Conservation (phyloP, 768 basidiomycete genomes). For the Amanita rimosa region DNA sequence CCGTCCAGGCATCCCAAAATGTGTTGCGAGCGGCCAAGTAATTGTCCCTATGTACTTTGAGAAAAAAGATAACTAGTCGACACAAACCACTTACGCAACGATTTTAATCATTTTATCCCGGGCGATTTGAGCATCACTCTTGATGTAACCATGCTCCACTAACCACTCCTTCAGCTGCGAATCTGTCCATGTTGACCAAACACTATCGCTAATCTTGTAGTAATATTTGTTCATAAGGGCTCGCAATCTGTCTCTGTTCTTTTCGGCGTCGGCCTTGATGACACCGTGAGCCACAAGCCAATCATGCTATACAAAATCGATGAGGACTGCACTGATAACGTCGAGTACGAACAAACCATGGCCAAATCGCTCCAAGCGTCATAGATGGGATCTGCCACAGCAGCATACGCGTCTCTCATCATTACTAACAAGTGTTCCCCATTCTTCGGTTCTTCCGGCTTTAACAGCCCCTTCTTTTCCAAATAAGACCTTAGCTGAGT, state of each 20-base stretch:
- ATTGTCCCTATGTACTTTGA: constrained; percentile 39
- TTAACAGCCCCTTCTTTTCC: constrained; percentile 60
- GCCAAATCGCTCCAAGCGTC: constrained; percentile 81
- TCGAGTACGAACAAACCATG: constrained; percentile 36
- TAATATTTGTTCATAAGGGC: constrained; percentile 72
- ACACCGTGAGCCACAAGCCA: constrained; percentile 81
- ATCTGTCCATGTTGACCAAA: constrained; percentile 68
- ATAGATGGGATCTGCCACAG: constrained; percentile 57
- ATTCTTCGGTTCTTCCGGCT: constrained; percentile 46
- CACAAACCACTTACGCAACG: constrained; percentile 36
- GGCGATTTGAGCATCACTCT: constrained; percentile 51
- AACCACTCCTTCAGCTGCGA: constrained; percentile 73
- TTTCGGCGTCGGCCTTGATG: constrained; percentile 40
- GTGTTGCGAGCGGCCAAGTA: constrained; percentile 52
- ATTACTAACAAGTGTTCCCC: constrained; percentile 57
- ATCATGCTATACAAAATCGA: constrained; percentile 35
- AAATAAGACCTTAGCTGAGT: constrained; percentile 61
- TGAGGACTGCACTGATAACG: not conserved
- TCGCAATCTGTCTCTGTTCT: constrained; percentile 50
- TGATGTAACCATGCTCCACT: constrained; percentile 59
- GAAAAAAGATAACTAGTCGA: not conserved
- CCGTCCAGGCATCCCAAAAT: constrained; percentile 60
- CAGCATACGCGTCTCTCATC: constrained; percentile 60
- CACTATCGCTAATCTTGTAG: constrained; percentile 42
- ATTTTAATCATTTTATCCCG: constrained; percentile 74